Conservation (phyloP, 1,284 basidiomycete species). For the Limonomyces culmigenus region DNA sequence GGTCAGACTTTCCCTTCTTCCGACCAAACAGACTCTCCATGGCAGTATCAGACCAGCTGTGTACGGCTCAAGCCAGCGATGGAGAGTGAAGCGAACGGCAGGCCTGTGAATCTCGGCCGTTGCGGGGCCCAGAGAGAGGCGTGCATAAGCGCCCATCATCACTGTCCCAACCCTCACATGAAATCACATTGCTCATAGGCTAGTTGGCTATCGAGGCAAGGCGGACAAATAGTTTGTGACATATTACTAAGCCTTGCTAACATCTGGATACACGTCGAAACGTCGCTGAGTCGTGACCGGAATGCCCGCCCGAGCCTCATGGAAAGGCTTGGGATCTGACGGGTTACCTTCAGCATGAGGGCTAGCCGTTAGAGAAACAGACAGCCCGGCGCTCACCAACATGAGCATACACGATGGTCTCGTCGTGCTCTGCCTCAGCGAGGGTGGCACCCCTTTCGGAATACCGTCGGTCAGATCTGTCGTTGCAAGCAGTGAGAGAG, state of each 20-base stretch:
- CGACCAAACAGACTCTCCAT: slow-evolving; percentile 42
- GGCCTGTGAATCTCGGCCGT: too few relatives aligned
- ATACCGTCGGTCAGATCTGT: slow-evolving; percentile 5
- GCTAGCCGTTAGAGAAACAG: background rate
- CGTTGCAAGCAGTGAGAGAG: background rate
- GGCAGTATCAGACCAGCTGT: too few relatives aligned
- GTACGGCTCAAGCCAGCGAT: too few relatives aligned
- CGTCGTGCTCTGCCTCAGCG: slow-evolving; percentile 62
- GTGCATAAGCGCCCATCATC: too few relatives aligned
- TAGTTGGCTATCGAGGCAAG: too few relatives aligned
- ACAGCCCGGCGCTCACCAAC: slow-evolving; percentile 59
- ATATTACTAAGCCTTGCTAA: too few relatives aligned
- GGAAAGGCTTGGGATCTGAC: slow-evolving; percentile 55
- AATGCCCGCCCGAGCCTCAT: slow-evolving; percentile 62
- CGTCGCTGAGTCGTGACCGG: slow-evolving; percentile 80
- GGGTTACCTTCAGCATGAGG: slow-evolving; percentile 1
- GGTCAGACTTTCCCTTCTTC: slow-evolving; percentile 21
- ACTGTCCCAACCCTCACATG: too few relatives aligned
- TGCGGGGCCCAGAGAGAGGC: too few relatives aligned
- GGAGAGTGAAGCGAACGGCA: too few relatives aligned
- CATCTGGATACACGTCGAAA: slow-evolving; percentile 83
- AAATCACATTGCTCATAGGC: too few relatives aligned
- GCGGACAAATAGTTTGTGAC: too few relatives aligned
- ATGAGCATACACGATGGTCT: slow-evolving; percentile 66
- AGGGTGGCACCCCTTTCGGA: slow-evolving; percentile 81